phyloP scores from a whole-genome alignment of 805 yeast genomes.

The Yarrowia sp. region DNA sequence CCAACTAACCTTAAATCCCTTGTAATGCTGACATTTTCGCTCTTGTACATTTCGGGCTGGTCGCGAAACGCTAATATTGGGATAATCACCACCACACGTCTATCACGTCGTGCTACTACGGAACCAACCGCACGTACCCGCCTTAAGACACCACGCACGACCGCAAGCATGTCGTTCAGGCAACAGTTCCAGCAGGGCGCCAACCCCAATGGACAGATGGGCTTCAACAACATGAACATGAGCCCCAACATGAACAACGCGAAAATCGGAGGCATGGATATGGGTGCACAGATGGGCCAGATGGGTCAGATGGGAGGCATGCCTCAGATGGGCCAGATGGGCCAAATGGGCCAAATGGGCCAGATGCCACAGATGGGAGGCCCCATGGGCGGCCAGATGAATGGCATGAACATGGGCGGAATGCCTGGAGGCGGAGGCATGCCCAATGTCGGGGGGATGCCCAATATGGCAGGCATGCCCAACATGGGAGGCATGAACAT shows the following conservation, averaged over 20 bases:
- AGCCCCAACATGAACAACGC: constrained; percentile 34
- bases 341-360: background rate
- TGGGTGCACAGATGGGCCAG: constrained; percentile 24
- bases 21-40: constrained; percentile 8
- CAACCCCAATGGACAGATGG: constrained; percentile 33
- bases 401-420: constrained; percentile 41
- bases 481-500: constrained; percentile 19
- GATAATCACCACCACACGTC: constrained; percentile 26
- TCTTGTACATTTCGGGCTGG: constrained; percentile 27
- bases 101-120: constrained; percentile 4
- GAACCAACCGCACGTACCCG: background rate
- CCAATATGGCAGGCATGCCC: constrained; percentile 41
- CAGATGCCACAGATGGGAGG: constrained; percentile 12
- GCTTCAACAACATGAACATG: constrained; percentile 30
- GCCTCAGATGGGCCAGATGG: constrained; percentile 20
- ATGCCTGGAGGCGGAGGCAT: constrained; percentile 3
- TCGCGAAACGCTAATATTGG: constrained; percentile 27
- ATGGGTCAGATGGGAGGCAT: constrained; percentile 13
- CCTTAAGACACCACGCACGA: background rate
- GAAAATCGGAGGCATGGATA: constrained; percentile 33
- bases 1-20: background rate
- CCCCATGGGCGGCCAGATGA: constrained; percentile 32
- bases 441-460: constrained; percentile 15
- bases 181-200: constrained; percentile 34
- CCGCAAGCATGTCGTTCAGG: constrained; percentile 23